These are phyloP conservation scores for Scedosporium dehoogii DNA, from an alignment of 2,329 filamentous ascomycete species.

Conservation along the genomic window DNA sequence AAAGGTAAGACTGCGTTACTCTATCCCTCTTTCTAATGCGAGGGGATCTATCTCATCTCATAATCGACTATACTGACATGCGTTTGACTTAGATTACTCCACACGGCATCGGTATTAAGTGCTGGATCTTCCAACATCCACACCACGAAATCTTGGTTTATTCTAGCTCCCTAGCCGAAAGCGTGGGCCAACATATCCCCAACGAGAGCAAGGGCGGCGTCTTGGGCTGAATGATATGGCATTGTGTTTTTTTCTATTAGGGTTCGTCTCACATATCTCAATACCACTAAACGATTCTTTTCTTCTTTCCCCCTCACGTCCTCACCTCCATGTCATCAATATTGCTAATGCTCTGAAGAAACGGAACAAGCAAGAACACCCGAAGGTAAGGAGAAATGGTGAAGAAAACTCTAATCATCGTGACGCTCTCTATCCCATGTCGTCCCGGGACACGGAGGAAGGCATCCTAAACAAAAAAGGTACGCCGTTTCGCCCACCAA, in stretches of 20 bases:
- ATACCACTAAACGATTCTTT: background rate
- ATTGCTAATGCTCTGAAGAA: slow-evolving; percentile 5
- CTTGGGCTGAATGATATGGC: background rate
- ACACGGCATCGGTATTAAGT: slow-evolving; percentile 26
- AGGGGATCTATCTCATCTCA: too few species aligned
- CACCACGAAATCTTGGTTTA: too few species aligned
- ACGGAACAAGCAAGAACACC: background rate
- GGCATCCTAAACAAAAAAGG: background rate
- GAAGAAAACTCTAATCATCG: background rate
- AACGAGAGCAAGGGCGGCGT: background rate
- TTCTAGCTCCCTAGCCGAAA: background rate
- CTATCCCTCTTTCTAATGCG: background rate
- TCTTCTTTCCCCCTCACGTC: background rate
- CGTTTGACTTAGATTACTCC: slow-evolving; percentile 18
- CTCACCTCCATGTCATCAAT: background rate
- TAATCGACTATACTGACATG: background rate
- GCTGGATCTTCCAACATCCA: background rate
- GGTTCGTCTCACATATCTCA: slow-evolving; percentile 18
- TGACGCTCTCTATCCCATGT: background rate
- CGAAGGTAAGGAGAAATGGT: background rate
- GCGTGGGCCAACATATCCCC: background rate
- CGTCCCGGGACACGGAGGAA: background rate
- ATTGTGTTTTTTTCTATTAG: slow-evolving; percentile 8
- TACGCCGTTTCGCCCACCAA: background rate
- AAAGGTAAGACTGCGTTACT: slow-evolving; percentile 44